phyloP scores from a whole-genome alignment of 345 rosid species.

The Cardamine chenopodiifolia region DNA sequence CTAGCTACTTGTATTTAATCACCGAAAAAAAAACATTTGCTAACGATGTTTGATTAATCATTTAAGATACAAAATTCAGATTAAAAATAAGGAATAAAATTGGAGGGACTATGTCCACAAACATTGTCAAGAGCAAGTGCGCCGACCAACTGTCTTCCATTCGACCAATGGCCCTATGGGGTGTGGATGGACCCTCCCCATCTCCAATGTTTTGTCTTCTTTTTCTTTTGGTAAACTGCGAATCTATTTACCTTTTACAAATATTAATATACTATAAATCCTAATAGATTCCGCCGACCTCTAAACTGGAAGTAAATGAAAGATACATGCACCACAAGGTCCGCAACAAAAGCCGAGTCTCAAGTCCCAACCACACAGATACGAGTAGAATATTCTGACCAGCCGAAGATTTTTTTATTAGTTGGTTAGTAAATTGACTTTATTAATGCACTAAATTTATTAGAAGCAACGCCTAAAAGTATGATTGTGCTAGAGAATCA shows the following conservation, averaged over 20 bases:
- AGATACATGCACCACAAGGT: conserved; percentile 34
- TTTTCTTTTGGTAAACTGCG: not conserved
- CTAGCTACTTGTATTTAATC: not conserved
- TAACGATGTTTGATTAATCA: not conserved
- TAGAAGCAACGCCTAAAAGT: no score
- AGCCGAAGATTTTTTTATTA: conserved; percentile 15
- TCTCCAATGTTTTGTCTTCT: conserved; percentile 10
- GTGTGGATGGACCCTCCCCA: conserved; percentile 31
- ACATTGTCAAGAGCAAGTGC: conserved; percentile 16
- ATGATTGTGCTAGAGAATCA: conserved; percentile 33
- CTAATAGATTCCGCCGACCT: conserved; percentile 11
- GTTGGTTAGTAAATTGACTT: conserved; percentile 18
- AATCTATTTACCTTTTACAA: conserved; percentile 17
- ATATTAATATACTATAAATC: conserved; percentile 1
- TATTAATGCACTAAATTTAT: conserved; percentile 19
- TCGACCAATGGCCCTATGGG: conserved; percentile 15
- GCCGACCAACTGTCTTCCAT: conserved; percentile 36
- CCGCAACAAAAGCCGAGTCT: conserved; percentile 22
- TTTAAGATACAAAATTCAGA: not conserved
- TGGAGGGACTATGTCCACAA: conserved; percentile 30
- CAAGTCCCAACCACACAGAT: conserved; percentile 27
- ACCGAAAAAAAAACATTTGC: not conserved
- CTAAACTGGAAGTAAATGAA: conserved; percentile 34
- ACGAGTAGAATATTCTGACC: conserved; percentile 29
- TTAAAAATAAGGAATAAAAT: not conserved